Evolutionary conservation across 2,329 filamentous ascomycete species (phyloP).

Genomic region (Fusarium temperatum): DNA sequence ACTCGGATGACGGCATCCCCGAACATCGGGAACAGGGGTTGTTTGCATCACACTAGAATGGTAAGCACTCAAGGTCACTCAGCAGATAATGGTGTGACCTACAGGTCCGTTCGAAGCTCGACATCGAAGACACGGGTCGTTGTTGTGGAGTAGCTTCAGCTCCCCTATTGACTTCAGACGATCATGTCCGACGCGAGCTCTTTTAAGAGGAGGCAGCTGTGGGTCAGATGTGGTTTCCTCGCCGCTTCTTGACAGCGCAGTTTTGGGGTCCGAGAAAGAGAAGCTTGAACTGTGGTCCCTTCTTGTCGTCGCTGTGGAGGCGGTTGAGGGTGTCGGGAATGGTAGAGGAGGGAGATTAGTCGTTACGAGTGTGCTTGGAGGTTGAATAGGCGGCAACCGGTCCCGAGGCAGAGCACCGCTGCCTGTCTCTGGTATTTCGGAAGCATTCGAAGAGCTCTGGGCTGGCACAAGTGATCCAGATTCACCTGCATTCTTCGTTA

Average conservation of each 20-base stretch:
- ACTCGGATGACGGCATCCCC: conserved; percentile 48
- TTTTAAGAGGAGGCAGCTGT: conserved; percentile 63
- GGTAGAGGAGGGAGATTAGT: conserved; percentile 44
- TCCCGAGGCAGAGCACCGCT: conserved; percentile 35
- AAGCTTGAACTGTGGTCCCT: conserved; percentile 44
- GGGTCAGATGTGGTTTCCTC: conserved; percentile 60
- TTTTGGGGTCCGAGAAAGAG: conserved; percentile 52
- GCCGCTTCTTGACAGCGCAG: conserved; percentile 49
- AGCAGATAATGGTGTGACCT: conserved; percentile 32
- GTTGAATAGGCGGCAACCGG: conserved; percentile 48
- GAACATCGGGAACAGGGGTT: conserved; percentile 60
- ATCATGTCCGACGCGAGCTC: conserved; percentile 61
- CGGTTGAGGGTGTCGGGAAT: conserved; percentile 43
- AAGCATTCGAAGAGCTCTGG: conserved; percentile 12
- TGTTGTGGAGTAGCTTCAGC: conserved; percentile 58
- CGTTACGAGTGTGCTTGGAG: conserved; percentile 47
- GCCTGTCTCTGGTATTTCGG: conserved; percentile 23
- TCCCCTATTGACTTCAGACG: conserved; percentile 67
- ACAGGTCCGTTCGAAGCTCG: conserved; percentile 58
- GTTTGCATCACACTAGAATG: conserved; percentile 59
- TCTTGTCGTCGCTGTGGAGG: conserved; percentile 41
- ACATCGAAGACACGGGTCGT: conserved; percentile 62
- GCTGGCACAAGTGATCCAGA: conserved; percentile 53
- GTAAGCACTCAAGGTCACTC: conserved; percentile 16
- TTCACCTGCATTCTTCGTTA: conserved; percentile 52